Evolutionary conservation across 805 yeast genomes (phyloP).

Genomic region (Kodamaea hsintzibuensis): DNA sequence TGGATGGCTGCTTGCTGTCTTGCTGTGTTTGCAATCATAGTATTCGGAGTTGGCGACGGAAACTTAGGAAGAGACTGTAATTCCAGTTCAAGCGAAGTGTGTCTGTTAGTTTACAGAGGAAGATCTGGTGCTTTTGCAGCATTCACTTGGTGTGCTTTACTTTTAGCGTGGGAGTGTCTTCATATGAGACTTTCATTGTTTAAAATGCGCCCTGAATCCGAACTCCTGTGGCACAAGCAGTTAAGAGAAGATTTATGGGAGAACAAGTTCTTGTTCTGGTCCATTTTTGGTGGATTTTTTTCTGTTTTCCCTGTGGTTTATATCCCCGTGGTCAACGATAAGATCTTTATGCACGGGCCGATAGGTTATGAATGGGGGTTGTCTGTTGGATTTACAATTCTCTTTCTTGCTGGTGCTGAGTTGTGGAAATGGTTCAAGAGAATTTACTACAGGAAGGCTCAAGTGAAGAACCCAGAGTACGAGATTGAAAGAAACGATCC

Average conservation of each 20-base stretch:
- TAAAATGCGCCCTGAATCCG: constrained; percentile 38
- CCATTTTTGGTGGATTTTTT: constrained; percentile 35
- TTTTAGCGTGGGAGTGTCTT: constrained; percentile 43
- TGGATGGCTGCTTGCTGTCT: constrained; percentile 45
- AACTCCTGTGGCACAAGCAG: constrained; percentile 38
- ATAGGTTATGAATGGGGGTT: constrained; percentile 44
- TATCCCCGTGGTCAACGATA: constrained; percentile 41
- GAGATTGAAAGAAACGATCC: constrained; percentile 43
- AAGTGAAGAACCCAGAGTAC: constrained; percentile 32
- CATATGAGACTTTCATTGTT: constrained; percentile 38
- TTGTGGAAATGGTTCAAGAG: constrained; percentile 42
- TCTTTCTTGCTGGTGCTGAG: constrained; percentile 37
- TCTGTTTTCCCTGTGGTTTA: constrained; percentile 42
- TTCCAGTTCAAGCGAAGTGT: constrained; percentile 21
- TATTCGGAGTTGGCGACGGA: constrained; percentile 41
- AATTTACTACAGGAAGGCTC: constrained; percentile 25
- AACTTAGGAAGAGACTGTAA: constrained; percentile 40
- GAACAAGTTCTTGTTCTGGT: constrained; percentile 40
- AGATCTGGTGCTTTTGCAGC: constrained; percentile 40
- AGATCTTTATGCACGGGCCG: constrained; percentile 39
- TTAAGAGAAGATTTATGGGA: constrained; percentile 35
- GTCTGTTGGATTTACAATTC: constrained; percentile 31
- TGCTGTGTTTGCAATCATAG: constrained; percentile 37
- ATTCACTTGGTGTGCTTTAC: constrained; percentile 44
- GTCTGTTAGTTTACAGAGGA: constrained; percentile 38